Evolutionary conservation across 768 basidiomycete species (phyloP), one percentile per base, ranked within the genome.

Genomic region (Leccinum barrowsii): DNA sequence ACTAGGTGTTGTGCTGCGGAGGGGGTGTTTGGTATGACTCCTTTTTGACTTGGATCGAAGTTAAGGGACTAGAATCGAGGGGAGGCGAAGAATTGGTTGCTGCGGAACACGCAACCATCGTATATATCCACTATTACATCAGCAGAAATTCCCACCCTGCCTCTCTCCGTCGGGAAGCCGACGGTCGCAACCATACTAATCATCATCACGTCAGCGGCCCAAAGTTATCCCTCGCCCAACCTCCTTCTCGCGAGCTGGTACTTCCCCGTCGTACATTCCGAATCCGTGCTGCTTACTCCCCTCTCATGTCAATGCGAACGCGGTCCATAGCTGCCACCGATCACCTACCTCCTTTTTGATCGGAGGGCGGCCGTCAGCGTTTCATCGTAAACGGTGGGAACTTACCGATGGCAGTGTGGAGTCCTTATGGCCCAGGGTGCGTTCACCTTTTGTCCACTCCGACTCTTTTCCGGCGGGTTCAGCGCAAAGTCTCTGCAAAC

Each of bases 71-170:
- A 22, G 17, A 49, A 52, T 51, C 7, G 59, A 35, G 52, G 59
- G 54, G n/a, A 59, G 49, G 34, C 15, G 40, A 58, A 53, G 40
- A 59, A 53, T 24, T 55, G 48, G 47, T 10, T 71, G 63, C 71
- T 73, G 72, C 72, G 72, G 71, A 70, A 37, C 73, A 73, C 72
- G 72, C 68, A 66, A 59, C 59, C 61, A 54, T 37, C 54, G 68
- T 70, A 74, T 74, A 73, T 73, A 74, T 65, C 64, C 62, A 70
- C 60, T 47, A 56, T 74, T 70, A 72, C 61, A 73, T 73, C 71
- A 74, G 67, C 67, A 13, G 10, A 22, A 7, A 59, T 68, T 72
- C 72, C 61, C 72, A 73, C 68, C 70, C 73, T 53, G 71, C 70
- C 65, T 50, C 37, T 48, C 37, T 48, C 57, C 51, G 64, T 61